A percentile compares a stretch with the other conserved stretches of the same genome.
These are phyloP conservation scores for Neurospora cerealis DNA, from an alignment of 495 filamentous ascomycete species.

Conservation along the genomic window DNA sequence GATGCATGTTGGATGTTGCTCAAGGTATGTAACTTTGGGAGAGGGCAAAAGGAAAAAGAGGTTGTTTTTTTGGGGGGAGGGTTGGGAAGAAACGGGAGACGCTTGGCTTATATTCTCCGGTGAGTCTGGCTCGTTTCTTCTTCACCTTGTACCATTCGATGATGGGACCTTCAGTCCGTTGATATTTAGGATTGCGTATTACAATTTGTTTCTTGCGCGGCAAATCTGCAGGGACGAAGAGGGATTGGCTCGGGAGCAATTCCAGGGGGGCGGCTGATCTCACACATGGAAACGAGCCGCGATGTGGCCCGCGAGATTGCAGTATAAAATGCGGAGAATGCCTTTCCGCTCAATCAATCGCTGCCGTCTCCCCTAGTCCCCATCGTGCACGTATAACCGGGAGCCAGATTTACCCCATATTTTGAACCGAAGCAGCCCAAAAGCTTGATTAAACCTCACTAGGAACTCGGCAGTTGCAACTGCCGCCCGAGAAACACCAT, in stretches of 20 bases:
- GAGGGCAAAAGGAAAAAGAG: too few species aligned
- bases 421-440: background rate
- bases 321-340: background rate
- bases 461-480: too few species aligned
- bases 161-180: background rate
- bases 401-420: background rate
- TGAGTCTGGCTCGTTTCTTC: background rate
- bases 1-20: conserved; percentile 18
- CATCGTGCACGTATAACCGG: background rate
- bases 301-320: too few species aligned
- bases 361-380: background rate
- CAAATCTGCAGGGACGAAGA: background rate
- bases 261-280: background rate
- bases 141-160: too few species aligned
- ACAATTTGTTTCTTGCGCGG: background rate
- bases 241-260: background rate
- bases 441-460: too few species aligned
- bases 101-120: background rate
- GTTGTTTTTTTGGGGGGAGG: too few species aligned
- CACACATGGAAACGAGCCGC: too few species aligned
- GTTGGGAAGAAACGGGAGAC: background rate
- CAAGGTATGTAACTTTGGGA: background rate
- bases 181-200: background rate
- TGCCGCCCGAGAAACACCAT: too few species aligned
- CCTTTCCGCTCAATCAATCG: background rate